Evolutionary conservation across 2,329 filamentous ascomycete species (phyloP).

Genomic region (Fusarium bulbicola): DNA sequence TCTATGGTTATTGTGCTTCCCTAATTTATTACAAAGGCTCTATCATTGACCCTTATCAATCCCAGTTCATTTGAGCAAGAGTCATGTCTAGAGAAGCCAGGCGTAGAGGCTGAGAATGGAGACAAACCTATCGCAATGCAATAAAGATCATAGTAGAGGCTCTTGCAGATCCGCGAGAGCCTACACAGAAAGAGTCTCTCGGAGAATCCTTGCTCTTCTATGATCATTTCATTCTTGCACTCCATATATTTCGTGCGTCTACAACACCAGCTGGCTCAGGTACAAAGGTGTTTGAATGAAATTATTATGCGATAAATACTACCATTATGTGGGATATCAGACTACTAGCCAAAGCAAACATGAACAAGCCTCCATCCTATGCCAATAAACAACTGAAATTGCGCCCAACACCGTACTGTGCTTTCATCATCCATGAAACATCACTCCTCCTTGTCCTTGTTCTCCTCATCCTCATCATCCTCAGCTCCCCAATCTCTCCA

Average conservation of each 20-base stretch:
- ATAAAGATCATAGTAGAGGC: too few species aligned
- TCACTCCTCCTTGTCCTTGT: slow-evolving; percentile 45
- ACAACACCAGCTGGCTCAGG: not conserved
- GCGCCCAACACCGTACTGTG: slow-evolving; percentile 29
- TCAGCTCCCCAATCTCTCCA: slow-evolving; percentile 73
- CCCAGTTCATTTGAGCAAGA: not conserved
- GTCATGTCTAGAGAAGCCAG: not conserved
- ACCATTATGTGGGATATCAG: slow-evolving; percentile 30
- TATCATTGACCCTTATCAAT: not conserved
- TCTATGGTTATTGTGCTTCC: not conserved
- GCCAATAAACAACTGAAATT: slow-evolving; percentile 2
- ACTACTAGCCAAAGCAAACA: slow-evolving; percentile 8
- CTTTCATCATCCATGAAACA: slow-evolving; percentile 31
- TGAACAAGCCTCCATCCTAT: slow-evolving; percentile 15
- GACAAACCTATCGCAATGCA: not conserved
- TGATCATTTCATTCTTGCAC: not conserved
- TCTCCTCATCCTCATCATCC: slow-evolving; percentile 57
- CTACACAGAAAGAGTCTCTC: not conserved
- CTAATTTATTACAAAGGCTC: not conserved
- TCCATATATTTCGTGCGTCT: not conserved
- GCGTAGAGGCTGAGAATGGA: not conserved
- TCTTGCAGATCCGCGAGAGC: not conserved
- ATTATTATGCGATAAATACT: slow-evolving; percentile 2
- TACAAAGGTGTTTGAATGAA: not conserved
- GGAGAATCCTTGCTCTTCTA: not conserved